Percentiles rank a stretch among this genome's conserved stretches.
Evolutionary conservation across 371 early-diverging fungal genomes (phyloP).

Genomic region (Entomophthora muscae): DNA sequence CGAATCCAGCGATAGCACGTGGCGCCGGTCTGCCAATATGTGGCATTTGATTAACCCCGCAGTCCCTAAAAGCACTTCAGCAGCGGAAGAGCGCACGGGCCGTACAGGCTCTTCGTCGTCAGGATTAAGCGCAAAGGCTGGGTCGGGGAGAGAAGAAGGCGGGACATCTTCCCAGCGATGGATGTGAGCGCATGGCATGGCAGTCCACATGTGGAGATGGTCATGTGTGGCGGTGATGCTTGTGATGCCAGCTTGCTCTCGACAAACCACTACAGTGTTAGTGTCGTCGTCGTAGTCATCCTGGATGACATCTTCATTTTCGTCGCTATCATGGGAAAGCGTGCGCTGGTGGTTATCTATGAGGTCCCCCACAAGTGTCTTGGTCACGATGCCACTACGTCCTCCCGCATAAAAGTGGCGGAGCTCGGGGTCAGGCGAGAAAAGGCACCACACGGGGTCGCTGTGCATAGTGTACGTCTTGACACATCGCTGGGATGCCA

Average conservation of each 20-base stretch:
- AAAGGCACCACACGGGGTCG: slow-evolving; percentile 84
- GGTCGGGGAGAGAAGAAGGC: background rate
- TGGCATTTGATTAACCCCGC: slow-evolving; percentile 43
- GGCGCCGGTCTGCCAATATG: slow-evolving; percentile 66
- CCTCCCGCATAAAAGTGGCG: slow-evolving; percentile 82
- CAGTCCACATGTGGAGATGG: slow-evolving; percentile 80
- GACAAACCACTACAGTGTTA: slow-evolving; percentile 69
- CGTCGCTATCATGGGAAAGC: slow-evolving; percentile 12
- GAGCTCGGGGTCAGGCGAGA: slow-evolving; percentile 64
- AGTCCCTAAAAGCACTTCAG: slow-evolving; percentile 20
- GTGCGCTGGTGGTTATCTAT: background rate
- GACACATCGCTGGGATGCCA: slow-evolving; percentile 66
- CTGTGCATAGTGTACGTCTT: slow-evolving; percentile 72
- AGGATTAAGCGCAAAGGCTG: background rate
- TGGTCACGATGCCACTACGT: slow-evolving; percentile 77
- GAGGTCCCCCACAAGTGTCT: slow-evolving; percentile 19
- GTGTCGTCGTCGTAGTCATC: slow-evolving; percentile 24
- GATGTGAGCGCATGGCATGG: slow-evolving; percentile 59
- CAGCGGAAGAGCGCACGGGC: background rate
- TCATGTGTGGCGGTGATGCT: slow-evolving; percentile 53
- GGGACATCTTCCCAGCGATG: slow-evolving; percentile 49
- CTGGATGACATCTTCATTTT: slow-evolving; percentile 16
- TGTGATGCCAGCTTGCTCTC: slow-evolving; percentile 61
- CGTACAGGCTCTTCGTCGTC: background rate
- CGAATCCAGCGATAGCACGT: slow-evolving; percentile 73